Conservation (phyloP, 2,329 filamentous ascomycete genomes). For the Fusarium sarcochroum region DNA sequence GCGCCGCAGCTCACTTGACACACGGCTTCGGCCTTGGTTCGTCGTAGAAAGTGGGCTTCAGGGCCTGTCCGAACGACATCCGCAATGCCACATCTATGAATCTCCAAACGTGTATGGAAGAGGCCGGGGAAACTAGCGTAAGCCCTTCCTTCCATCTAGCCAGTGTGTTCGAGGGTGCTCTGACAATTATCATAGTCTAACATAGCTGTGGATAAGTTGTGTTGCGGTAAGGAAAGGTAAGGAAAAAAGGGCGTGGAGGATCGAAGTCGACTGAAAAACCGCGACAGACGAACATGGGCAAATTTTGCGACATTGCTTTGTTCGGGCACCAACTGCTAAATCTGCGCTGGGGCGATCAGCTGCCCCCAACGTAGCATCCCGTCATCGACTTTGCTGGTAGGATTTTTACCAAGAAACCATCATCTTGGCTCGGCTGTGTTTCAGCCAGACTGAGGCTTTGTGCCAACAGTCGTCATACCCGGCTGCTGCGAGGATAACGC, state of each 20-base stretch:
- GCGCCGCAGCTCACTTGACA: conserved; percentile 53
- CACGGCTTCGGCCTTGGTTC: conserved; percentile 44
- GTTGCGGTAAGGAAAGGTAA: conserved; percentile 6
- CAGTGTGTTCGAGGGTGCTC: conserved; percentile 1
- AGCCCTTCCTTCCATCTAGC: conserved; percentile 2
- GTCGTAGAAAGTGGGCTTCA: conserved; percentile 31
- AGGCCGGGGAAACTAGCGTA: conserved; percentile 25
- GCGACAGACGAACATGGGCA: conserved; percentile 7
- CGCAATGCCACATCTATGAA: conserved; percentile 46
- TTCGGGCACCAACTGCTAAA: conserved; percentile 41
- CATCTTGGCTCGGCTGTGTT: conserved; percentile 21
- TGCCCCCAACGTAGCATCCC: conserved; percentile 10
- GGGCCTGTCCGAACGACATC: conserved; percentile 42
- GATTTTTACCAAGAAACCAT: conserved; percentile 15
- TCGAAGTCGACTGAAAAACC: conserved; percentile 13
- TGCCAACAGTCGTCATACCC: conserved; percentile 10
- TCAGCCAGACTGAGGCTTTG: conserved; percentile 7
- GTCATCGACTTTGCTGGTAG: conserved; percentile 18
- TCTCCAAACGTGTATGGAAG: conserved; percentile 41
- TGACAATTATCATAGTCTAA: background rate
- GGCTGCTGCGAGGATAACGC: conserved; percentile 8
- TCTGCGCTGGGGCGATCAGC: conserved; percentile 9
- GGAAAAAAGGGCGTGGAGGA: conserved; percentile 9
- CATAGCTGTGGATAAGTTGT: background rate
- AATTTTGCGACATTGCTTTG: conserved; percentile 31